Conservation (phyloP, 352 stramenopile genomes). For the Hyaloperonospora arabidopsidis region DNA sequence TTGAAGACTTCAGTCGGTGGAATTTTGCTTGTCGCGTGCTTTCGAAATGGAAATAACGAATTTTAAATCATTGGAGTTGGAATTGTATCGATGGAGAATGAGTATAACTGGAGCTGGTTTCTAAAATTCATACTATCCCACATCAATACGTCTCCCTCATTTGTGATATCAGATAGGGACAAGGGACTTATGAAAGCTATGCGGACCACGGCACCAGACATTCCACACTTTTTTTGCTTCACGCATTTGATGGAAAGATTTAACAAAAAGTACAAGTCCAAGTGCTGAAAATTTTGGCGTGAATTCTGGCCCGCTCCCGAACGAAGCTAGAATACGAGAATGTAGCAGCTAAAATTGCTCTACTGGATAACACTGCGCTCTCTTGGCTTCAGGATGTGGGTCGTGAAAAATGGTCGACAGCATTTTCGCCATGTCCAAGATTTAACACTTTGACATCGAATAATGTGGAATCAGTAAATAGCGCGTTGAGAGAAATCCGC, state of each 20-base stretch:
- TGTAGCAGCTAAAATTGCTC: too few relatives aligned
- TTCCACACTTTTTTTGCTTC: slow-evolving; percentile 1
- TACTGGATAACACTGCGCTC: too few relatives aligned
- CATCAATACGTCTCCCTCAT: too few relatives aligned
- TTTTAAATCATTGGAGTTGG: neutral
- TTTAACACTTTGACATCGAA: neutral
- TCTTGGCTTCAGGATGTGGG: too few relatives aligned
- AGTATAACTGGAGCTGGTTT: too few relatives aligned
- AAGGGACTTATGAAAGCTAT: slow-evolving; percentile 1
- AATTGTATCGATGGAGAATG: neutral
- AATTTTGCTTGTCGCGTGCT: too few relatives aligned
- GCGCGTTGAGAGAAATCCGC: too few relatives aligned
- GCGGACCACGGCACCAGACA: neutral
- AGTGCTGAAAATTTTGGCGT: neutral
- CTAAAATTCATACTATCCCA: too few relatives aligned
- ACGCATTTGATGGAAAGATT: neutral
- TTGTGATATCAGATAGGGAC: too few relatives aligned
- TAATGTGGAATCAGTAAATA: too few relatives aligned
- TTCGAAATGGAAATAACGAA: neutral
- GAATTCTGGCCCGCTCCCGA: neutral
- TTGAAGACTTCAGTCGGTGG: too few relatives aligned
- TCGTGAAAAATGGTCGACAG: neutral
- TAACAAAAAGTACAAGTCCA: slow-evolving; percentile 1
- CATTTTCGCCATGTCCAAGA: neutral
- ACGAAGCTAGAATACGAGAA: neutral